Evolutionary conservation across 352 stramenopile species (phyloP), one percentile per base, ranked within the genome.

Genomic region (Saprolegnia diclina): DNA sequence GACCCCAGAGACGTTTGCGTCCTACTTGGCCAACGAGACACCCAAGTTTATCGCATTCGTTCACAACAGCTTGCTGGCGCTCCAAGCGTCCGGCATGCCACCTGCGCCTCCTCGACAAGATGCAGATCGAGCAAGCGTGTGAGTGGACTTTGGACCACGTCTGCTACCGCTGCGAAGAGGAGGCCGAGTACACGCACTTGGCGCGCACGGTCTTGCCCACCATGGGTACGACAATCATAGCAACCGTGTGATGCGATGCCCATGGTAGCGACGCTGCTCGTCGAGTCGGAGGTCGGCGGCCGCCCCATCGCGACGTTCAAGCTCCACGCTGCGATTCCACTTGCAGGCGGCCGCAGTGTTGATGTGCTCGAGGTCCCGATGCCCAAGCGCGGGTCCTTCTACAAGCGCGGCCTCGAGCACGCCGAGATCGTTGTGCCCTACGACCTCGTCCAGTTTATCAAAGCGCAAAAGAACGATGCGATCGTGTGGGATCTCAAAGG

Each of bases 301-400:
- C 44, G 65, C 18, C 55, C 26, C 10, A 67, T 72, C 32, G 55
- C 65, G 10, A 55, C 50, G 35, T 72, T 72, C 24, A 72, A 72
- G 38, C 57, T 72, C 18, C 24, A 22, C 11, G 44, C 19, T 11
- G 42, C 63, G 21, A 61, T 69, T 22, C n/a, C 18, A 3, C 38
- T 69, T n/a, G 19, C 32, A 22, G 21, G 21, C 5, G 37, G 21
- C 22, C 14, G 21, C 9, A 37, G n/a, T 4, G 65, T 72, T 7
- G 65, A 72, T 57, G 65, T 72, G 24, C 38, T 72, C 18, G 65
- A 72, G 52, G 55, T 72, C 19, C 65, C 65, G 11, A 67, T 44
- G 24, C 65, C 65, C 3, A 72, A 72, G 22, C 65, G 16, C 13
- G 65, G 65, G 13, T 68, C 55, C 56, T 64, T 48, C 18, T 72